Evolutionary conservation across 805 yeast species (phyloP), one percentile per base, ranked within the genome.

Genomic region (Sporopachydermia quercuum): DNA sequence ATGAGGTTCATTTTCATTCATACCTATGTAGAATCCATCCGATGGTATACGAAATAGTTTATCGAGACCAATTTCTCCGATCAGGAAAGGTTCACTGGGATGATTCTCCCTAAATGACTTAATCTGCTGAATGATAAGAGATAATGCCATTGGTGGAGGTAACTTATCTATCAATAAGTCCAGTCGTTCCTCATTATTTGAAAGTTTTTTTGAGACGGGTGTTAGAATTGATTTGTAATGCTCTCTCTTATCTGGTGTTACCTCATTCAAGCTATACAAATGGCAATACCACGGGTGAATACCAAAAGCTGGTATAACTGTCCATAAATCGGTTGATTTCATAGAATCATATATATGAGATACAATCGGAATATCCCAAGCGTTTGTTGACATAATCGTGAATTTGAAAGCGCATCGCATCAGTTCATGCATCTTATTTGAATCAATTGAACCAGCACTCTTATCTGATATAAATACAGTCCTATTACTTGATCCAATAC

Each of bases 51-150:
- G 57, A 51, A 83, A 82, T 19, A 73, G 51, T 54, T 78, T 81
- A 55, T 89, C 98, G 2, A 91, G 59, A 0, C 98, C 98, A n/a
- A 85, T 68, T 49, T 89, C 98, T 1, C 98, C 98, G 5, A 89
- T 63, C 8, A 82, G 69, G 30, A 8, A 23, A 23, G 13, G 30
- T 2, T 64, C 57, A n/a, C 42, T 8, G 1, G 61, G 58, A 40
- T 51, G 48, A 11, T 45, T 39, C 0, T 37, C 15, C 4, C 75
- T 44, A 30, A 60, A 58, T 3, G 23, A 17, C 15, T 56, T 51
- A 18, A 77, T 54, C 15, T 43, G 40, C 1, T 37, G 41, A 3
- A 70, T 18, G 42, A 67, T 65, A 1, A 49, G 47, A 1, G 49
- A 42, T 1, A 83, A 43, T 27, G 52, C 43, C 0, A 68, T 54